Evolutionary conservation across 805 yeast genomes (phyloP), one percentile per base, ranked within the genome.

Genomic region (Yarrowia sp.): DNA sequence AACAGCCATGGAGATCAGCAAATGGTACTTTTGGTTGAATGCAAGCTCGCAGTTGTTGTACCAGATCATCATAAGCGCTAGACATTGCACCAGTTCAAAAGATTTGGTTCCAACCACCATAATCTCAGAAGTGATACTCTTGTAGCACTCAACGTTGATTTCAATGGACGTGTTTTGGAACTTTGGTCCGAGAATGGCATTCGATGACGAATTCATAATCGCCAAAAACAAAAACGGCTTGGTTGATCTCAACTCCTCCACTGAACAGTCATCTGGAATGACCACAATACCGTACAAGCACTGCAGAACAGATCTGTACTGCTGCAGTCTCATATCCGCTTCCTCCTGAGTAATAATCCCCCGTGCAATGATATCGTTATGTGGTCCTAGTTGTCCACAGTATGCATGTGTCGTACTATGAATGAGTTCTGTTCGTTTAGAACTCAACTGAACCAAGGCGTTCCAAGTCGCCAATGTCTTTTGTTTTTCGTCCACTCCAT

Each of bases 31-130:
- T 65, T 96, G 84, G 69, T 88, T 89, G 68, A 86, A 89, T 68
- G 89, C 89, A 69, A 89, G 78, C 74, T 90, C 97, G 0, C 96
- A 89, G 4, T 90, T 83, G 68, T 88, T 89, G 72, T 90, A 91
- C 96, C 96, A 92, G 33, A 87, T 74, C 31, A 88, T 82, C 62
- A 88, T 77, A 6, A 89, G 71, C 17, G 88, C 72, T 58, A 89
- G 76, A 17, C 86, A 77, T 72, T 87, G 86, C 43, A 91, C 76
- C 41, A 90, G 74, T 72, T 90, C 92, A 15, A 86, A 75, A 7
- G 86, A 81, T 75, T 90, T 92, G 65, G 84, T 80, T 17, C 97
- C 96, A 31, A 83, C 78, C 8, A 87, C 80, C 75, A 91, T 75
- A 10, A 87, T 81, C 70, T 90, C 92, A 58, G 82, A 39, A 2